Evolutionary conservation across 1,284 basidiomycete species (phyloP).

Genomic region (Leccinum cinnamomeum): DNA sequence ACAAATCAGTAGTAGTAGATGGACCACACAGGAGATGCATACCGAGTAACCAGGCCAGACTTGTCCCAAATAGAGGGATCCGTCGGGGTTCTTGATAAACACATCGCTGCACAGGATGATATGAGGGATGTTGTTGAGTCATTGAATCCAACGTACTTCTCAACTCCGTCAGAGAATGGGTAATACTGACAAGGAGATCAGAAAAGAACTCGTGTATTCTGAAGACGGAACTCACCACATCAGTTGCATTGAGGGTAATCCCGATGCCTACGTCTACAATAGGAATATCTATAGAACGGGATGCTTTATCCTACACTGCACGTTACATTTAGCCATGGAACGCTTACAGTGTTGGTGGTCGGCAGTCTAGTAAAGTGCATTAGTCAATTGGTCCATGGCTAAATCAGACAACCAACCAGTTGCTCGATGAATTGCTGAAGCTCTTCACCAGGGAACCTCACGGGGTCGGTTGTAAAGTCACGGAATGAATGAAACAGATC

Average conservation of each 20-base stretch:
- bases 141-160: slow-evolving; percentile 34
- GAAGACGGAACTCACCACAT: slow-evolving; percentile 36
- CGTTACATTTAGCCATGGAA: background rate
- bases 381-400: background rate
- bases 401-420: slow-evolving; percentile 4
- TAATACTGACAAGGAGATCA: slow-evolving; percentile 40
- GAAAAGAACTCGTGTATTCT: background rate
- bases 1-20: background rate
- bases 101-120: slow-evolving; percentile 42
- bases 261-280: slow-evolving; percentile 43
- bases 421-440: slow-evolving; percentile 59
- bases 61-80: slow-evolving; percentile 64
- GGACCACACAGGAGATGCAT: slow-evolving; percentile 3
- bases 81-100: slow-evolving; percentile 68
- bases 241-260: slow-evolving; percentile 40
- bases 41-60: slow-evolving; percentile 61
- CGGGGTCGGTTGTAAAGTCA: slow-evolving; percentile 70
- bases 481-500: slow-evolving; percentile 67
- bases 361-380: slow-evolving; percentile 24
- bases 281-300: slow-evolving; percentile 39
- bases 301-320: background rate
- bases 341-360: slow-evolving; percentile 45
- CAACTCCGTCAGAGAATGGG: slow-evolving; percentile 44
- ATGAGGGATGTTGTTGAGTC: background rate
- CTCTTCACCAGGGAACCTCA: slow-evolving; percentile 59